These are phyloP conservation scores for Climacium dendroides DNA, from an alignment of 225 moss, liverwort and hornwort genomes.

Conservation along the genomic window DNA sequence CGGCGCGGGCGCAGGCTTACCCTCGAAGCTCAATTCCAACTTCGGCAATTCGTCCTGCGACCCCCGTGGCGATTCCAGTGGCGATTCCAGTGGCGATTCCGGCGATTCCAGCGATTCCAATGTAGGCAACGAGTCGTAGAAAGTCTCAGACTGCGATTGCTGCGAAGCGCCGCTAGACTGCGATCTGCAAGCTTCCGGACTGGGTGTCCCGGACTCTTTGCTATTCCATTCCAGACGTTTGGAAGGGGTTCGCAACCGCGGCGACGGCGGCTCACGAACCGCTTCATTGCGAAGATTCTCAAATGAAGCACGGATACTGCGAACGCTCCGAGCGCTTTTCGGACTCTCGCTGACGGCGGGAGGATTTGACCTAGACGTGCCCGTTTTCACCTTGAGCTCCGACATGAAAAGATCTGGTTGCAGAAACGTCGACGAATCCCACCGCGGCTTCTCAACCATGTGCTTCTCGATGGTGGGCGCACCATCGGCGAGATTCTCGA, in stretches of 20 bases:
- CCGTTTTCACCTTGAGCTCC: conserved; percentile 15
- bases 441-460: background rate
- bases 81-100: background rate
- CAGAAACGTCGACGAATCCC: background rate
- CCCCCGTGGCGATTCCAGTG: background rate
- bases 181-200: background rate
- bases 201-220: background rate
- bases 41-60: background rate
- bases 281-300: background rate
- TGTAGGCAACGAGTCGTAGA: conserved; percentile 9
- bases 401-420: conserved; percentile 18
- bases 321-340: conserved; percentile 2
- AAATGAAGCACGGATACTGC: background rate
- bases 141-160: background rate
- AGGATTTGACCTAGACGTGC: background rate
- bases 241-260: background rate
- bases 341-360: background rate
- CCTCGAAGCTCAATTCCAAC: conserved; percentile 15
- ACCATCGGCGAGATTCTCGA: background rate
- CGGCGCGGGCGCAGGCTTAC: conserved; percentile 23
- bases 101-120: background rate
- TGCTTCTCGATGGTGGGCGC: conserved; percentile 3
- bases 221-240: background rate
- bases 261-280: background rate
- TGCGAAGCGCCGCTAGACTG: background rate